Evolutionary conservation across 495 filamentous ascomycete genomes (phyloP).

Genomic region (Neurospora intermedia): DNA sequence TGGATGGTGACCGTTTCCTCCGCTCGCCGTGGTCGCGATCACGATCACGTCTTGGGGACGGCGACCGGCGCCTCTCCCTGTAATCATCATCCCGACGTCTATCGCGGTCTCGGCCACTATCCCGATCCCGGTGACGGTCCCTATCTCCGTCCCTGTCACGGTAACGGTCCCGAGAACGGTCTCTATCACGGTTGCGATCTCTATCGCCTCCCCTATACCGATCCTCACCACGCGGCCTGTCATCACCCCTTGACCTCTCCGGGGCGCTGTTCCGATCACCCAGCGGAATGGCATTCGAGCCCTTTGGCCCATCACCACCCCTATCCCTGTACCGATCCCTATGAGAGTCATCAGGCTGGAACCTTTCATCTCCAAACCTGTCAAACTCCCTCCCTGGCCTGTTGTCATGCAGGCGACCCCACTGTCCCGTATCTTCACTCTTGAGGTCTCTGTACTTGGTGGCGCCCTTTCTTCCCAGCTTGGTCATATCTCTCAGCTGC

Average conservation of each 20-base stretch:
- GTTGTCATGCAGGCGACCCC: constrained; percentile 55
- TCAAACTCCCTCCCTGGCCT: constrained; percentile 36
- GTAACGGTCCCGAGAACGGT: constrained; percentile 16
- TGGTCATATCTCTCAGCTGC: constrained; percentile 89
- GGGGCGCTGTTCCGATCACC: constrained; percentile 43
- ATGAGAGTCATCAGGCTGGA: constrained; percentile 48
- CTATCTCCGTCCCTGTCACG: constrained; percentile 22
- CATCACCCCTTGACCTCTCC: constrained; percentile 22
- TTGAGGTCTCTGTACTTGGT: constrained; percentile 84
- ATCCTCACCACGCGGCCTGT: constrained; percentile 12
- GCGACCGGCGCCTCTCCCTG: constrained; percentile 17
- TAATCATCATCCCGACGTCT: constrained; percentile 21
- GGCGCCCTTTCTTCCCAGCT: constrained; percentile 82
- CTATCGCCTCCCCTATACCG: constrained; percentile 2
- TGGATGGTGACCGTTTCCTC: constrained; percentile 55
- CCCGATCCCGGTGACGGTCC: constrained; percentile 12
- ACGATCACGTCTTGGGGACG: constrained; percentile 8
- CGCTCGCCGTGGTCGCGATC: constrained; percentile 33
- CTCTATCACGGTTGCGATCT: constrained; percentile 19
- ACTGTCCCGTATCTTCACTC: constrained; percentile 83
- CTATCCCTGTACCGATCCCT: constrained; percentile 28
- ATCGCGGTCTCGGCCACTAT: constrained; percentile 17
- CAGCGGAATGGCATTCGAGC: constrained; percentile 50
- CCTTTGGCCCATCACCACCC: constrained; percentile 29
- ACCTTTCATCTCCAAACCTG: constrained; percentile 51